Evolutionary conservation across 805 yeast genomes (phyloP), one percentile per base, ranked within the genome.

Genomic region (Nakazawaea ishiwadae): DNA sequence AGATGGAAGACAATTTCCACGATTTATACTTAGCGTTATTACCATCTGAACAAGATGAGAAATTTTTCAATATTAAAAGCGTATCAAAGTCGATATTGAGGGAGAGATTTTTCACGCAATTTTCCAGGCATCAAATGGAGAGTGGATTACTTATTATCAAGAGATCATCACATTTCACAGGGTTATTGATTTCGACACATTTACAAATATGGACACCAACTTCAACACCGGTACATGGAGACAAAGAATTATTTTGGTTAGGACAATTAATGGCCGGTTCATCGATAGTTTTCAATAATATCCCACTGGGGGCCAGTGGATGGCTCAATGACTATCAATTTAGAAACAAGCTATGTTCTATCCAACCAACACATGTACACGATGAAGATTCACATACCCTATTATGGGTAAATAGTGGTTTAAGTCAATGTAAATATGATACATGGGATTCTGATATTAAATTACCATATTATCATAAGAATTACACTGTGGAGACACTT

Each of bases 221-320:
- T 17, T 57, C 67, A 0, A 65, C 74, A 1, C 72, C 81, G n/a
- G 71, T 82, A 7, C 84, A 84, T 69, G 95, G 95, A 30, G 95
- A 84, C 48, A 84, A 84, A 49, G 93, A 84, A 54, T 64, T 84
- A 48, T 78, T 82, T 51, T 83, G 91, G 91, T 53, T 84, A 27
- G 86, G 85, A 2, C 75, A 79, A 55, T 66, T 73, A 34, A 62
- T 73, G 27, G 66, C 72, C 30, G 81, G 86, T 7, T 77, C 78
- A 49, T 54, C 60, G 17, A 77, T 76, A 47, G 58, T 55, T 23
- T 73, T 81, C 53, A 80, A 79, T 49, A 44, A 59, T 8, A 55
- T 65, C 48, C 64, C 74, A 8, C 84, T 84, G 0, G 84, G 78
- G 2, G 63, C 80, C 15, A 69, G 72, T 3, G 87, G 85, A 8